phyloP scores from a whole-genome alignment of 371 early-diverging fungal species.

The Actinomortierella ambigua region DNA sequence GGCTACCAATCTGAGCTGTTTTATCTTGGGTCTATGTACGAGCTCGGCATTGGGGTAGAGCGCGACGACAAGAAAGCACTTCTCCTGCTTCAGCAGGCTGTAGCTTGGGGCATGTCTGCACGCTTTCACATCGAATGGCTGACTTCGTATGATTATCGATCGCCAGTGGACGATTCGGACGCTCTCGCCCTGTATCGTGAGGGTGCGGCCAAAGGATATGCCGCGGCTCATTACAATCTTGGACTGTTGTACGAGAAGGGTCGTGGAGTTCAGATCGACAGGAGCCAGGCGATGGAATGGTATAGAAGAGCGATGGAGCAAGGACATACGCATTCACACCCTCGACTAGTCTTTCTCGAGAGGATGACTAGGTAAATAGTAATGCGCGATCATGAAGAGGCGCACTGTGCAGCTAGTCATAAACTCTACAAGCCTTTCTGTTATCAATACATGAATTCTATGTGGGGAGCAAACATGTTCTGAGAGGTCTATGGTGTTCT shows the following conservation, averaged over 20 bases:
- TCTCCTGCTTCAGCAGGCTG: slow-evolving; percentile 60
- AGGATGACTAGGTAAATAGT: too few relatives aligned
- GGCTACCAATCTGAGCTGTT: slow-evolving; percentile 86
- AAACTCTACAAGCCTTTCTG: too few relatives aligned
- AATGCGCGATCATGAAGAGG: too few relatives aligned
- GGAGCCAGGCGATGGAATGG: slow-evolving; percentile 69
- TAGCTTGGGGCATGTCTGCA: slow-evolving; percentile 77
- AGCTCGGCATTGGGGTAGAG: too few relatives aligned
- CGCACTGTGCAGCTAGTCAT: too few relatives aligned
- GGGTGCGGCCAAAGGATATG: slow-evolving; percentile 77
- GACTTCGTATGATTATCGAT: slow-evolving; percentile 84
- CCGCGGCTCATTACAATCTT: slow-evolving; percentile 79
- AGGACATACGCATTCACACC: too few relatives aligned
- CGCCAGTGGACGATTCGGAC: slow-evolving; percentile 80
- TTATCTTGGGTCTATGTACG: slow-evolving; percentile 74
- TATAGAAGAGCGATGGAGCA: slow-evolving; percentile 79
- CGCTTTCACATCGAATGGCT: too few relatives aligned
- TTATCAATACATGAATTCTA: too few relatives aligned
- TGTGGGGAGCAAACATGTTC: too few relatives aligned
- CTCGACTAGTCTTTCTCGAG: too few relatives aligned
- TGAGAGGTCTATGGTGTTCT: too few relatives aligned
- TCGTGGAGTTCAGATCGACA: slow-evolving; percentile 64
- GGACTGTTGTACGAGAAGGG: slow-evolving; percentile 84
- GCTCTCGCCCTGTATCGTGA: slow-evolving; percentile 75
- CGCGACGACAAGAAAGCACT: slow-evolving; percentile 76